Evolutionary conservation across 108 stramenopile species (phyloP), one percentile per base, ranked within the genome.

Genomic region (Skeletonema tropicum): DNA sequence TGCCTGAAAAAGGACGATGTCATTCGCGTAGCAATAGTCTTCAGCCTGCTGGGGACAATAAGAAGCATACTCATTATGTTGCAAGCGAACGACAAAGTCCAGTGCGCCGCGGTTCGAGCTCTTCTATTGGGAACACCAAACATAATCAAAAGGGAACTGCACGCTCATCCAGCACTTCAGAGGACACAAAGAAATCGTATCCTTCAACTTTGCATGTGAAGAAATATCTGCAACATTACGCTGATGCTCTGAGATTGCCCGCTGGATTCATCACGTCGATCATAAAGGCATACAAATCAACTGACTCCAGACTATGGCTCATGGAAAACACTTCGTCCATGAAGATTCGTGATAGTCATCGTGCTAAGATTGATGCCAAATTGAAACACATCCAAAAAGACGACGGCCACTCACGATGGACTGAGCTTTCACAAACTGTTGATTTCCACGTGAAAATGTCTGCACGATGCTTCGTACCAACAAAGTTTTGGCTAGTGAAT

Each of bases 271-370:
- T 72, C 71, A 15, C 36, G 11, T 25, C 71, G 1, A 21, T 72
- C 7, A n/a, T 33, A 4, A 10, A 30, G 36, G 23, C 14, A n/a
- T 63, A 63, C 71, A 61, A 62, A 9, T 30, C 23, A 26, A 39
- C n/a, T 36, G 71, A 61, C 11, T 46, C 30, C 10, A 74, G 80
- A 10, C 26, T 29, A 29, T 29, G 26, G 80, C 52, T 81, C 68
- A 66, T 81, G 17, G 80, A 81, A 3, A 81, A 81, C 59, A 70
- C 68, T 17, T 38, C 48, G 14, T 29, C 39, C 31, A 81, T 81
- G 80, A 57, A 49, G 42, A 64, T 21, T 14, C 13, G n/a, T 9
- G 80, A 81, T 48, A 62, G 74, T 12, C 68, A 81, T 45, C 48
- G 33, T 29, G 70, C 46, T 3, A 10, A 49, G 48, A 35, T 35